Percentiles rank a stretch among this genome's conserved stretches.
These are phyloP conservation scores for Candida maris DNA, from an alignment of 805 yeast genomes.

Conservation along the genomic window DNA sequence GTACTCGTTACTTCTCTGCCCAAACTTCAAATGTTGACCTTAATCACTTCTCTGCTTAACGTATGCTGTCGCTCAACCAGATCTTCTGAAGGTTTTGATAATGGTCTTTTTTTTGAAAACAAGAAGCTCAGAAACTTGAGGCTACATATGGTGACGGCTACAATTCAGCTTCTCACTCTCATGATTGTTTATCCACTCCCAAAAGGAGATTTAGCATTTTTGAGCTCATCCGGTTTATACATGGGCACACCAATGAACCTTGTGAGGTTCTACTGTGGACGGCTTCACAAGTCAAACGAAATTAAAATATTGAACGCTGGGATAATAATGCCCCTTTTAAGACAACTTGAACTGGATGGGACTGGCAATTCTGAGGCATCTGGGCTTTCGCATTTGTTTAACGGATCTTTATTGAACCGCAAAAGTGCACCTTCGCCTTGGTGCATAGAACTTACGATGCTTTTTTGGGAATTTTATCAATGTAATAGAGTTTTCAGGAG, in stretches of 20 bases:
- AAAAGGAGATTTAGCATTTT: slow-evolving; percentile 35
- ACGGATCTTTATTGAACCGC: slow-evolving; percentile 17
- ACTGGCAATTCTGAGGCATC: slow-evolving; percentile 15
- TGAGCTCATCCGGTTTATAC: slow-evolving; percentile 31
- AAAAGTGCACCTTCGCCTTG: slow-evolving; percentile 34
- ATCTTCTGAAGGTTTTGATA: slow-evolving; percentile 35
- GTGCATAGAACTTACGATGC: slow-evolving; percentile 55
- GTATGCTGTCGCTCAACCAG: slow-evolving; percentile 49
- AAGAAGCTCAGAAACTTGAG: slow-evolving; percentile 38
- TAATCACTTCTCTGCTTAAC: slow-evolving; percentile 70
- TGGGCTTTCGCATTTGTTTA: slow-evolving; percentile 26
- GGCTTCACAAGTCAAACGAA: slow-evolving; percentile 53
- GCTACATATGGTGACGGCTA: slow-evolving; percentile 44
- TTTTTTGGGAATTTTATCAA: slow-evolving; percentile 75
- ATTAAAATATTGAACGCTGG: slow-evolving; percentile 45
- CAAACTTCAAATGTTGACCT: slow-evolving; percentile 43
- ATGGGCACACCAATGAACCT: slow-evolving; percentile 40
- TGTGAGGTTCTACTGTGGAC: slow-evolving; percentile 49
- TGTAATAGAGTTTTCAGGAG: slow-evolving; percentile 58
- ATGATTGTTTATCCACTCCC: slow-evolving; percentile 67
- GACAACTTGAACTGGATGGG: slow-evolving; percentile 34
- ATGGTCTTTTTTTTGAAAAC: slow-evolving; percentile 38
- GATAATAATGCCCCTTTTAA: slow-evolving; percentile 44
- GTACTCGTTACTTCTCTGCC: slow-evolving; percentile 49
- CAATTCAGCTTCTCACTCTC: slow-evolving; percentile 59